These are phyloP conservation scores for Alternaria viburni DNA, from an alignment of 2,329 filamentous ascomycete genomes.

Conservation along the genomic window DNA sequence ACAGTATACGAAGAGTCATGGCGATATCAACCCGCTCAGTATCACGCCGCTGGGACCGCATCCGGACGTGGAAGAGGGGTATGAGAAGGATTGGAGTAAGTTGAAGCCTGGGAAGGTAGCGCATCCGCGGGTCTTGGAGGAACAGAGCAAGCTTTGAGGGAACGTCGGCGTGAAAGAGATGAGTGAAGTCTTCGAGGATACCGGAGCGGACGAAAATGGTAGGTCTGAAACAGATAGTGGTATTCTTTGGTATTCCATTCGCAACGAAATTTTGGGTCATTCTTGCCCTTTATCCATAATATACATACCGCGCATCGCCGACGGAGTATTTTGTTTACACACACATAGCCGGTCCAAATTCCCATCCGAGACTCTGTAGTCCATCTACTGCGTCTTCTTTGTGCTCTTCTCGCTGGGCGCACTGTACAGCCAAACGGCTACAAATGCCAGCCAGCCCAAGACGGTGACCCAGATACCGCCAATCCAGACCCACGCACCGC, in stretches of 20 bases:
- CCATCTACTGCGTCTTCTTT: conserved; percentile 57
- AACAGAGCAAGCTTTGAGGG: conserved; percentile 31
- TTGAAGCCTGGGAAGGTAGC: conserved; percentile 57
- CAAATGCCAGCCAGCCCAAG: conserved; percentile 82
- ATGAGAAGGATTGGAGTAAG: conserved; percentile 57
- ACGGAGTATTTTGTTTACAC: conserved; percentile 8
- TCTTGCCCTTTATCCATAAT: conserved; percentile 15
- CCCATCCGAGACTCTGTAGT: background rate
- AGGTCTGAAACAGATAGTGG: background rate
- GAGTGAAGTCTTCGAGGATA: background rate
- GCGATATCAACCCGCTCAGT: conserved; percentile 64
- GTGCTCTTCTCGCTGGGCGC: conserved; percentile 61
- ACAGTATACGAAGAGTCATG: conserved; percentile 65
- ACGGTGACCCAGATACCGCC: conserved; percentile 84
- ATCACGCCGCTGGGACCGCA: conserved; percentile 70
- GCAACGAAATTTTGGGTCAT: conserved; percentile 13
- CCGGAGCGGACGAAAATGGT: too few species aligned
- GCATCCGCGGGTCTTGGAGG: conserved; percentile 49
- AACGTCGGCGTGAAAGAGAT: background rate
- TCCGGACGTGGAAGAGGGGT: conserved; percentile 62
- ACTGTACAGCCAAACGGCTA: conserved; percentile 84
- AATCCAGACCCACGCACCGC: conserved; percentile 93
- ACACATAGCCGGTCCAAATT: conserved; percentile 2
- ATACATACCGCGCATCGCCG: conserved; percentile 17
- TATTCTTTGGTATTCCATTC: conserved; percentile 1